Evolutionary conservation across 106 monocot genomes (phyloP).

Genomic region (Gastrodia elata): DNA sequence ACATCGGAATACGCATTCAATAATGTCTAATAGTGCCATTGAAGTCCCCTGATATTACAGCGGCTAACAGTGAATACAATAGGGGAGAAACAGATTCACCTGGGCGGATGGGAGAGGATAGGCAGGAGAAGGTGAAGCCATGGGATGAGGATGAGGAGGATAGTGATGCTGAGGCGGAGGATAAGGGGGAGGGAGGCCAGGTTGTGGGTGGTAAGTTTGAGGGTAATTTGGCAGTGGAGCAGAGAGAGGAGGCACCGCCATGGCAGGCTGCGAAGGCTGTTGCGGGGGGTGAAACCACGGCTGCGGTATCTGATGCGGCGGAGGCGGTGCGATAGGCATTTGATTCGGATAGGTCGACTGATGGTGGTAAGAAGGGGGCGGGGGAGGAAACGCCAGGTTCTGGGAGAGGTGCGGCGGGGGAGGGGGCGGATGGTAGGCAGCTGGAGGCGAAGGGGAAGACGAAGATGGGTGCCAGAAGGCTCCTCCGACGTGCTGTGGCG

Average conservation of each 20-base stretch:
- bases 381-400: neutral
- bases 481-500: constrained; percentile 7
- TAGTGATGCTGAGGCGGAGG: constrained; percentile 12
- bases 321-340: constrained; percentile 7
- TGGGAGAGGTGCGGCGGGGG: neutral
- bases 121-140: neutral
- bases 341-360: constrained; percentile 4
- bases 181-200: constrained; percentile 2
- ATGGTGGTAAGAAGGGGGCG: constrained; percentile 8
- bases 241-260: neutral
- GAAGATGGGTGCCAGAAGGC: constrained; percentile 14
- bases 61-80: neutral
- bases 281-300: constrained; percentile 5
- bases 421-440: neutral
- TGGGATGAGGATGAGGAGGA: constrained; percentile 8
- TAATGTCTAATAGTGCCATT: neutral
- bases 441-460: constrained; percentile 15
- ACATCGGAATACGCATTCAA: neutral
- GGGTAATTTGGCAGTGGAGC: neutral
- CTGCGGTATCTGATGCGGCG: constrained; percentile 2
- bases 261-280: neutral
- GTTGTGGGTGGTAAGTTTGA: constrained; percentile 9
- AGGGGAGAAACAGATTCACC: neutral
- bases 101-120: neutral
- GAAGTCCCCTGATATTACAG: neutral